phyloP scores from a whole-genome alignment of 148 eudicot species.

The Fallopia convolvulus region DNA sequence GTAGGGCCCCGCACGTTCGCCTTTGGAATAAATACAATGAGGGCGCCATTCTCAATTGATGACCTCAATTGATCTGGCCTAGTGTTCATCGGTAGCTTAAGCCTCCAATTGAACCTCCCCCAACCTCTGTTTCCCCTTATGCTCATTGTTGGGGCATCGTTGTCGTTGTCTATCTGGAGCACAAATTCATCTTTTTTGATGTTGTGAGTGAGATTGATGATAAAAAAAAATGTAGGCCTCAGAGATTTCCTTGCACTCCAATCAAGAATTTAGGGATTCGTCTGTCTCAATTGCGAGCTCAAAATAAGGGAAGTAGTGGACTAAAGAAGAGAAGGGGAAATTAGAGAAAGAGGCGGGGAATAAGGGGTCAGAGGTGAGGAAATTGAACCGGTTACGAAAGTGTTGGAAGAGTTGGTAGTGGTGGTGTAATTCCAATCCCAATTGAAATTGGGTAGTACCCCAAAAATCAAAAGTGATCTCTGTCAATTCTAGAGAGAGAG shows the following conservation, averaged over 20 bases:
- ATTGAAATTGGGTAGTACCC: no score
- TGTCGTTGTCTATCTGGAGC: conserved; percentile 15
- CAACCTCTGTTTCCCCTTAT: conserved; percentile 17
- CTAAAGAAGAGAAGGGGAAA: conserved; percentile 6
- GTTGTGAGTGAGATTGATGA: conserved; percentile 22
- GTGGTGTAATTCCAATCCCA: no score
- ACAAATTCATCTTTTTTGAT: conserved; percentile 16
- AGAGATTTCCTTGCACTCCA: conserved; percentile 32
- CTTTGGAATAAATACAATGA: conserved; percentile 33
- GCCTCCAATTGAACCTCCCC: conserved; percentile 26
- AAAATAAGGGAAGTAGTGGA: conserved; percentile 20
- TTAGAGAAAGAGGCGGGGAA: not conserved
- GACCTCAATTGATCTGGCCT: conserved; percentile 10
- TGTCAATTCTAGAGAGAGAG: no score
- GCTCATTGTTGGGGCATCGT: not conserved
- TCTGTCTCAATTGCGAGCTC: conserved; percentile 28
- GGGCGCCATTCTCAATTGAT: conserved; percentile 28
- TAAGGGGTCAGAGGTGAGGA: conserved; percentile 1
- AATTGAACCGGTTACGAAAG: conserved; percentile 26
- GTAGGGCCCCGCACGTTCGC: not conserved
- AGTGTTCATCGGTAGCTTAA: conserved; percentile 23
- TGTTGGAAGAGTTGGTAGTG: conserved; percentile 12
- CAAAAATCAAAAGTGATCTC: no score
- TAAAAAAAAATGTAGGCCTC: conserved; percentile 30
- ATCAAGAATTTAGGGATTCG: conserved; percentile 16